These are phyloP conservation scores for Mastigamoeba balamuthi DNA, from an alignment of 78 protist genomes.

Conservation along the genomic window DNA sequence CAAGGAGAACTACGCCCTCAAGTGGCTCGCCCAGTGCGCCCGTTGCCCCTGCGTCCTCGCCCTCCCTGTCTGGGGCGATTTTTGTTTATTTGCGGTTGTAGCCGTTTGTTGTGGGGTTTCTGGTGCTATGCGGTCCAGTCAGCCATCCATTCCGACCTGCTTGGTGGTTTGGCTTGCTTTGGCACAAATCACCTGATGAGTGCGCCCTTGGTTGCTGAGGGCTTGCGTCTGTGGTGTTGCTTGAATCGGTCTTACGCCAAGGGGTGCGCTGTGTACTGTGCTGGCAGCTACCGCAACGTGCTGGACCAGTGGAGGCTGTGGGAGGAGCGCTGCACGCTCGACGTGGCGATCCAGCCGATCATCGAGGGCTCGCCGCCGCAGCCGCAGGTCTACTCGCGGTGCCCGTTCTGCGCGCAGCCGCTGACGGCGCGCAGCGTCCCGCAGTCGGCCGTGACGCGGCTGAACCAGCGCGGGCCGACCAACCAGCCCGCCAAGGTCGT, in stretches of 20 bases:
- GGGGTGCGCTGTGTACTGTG: conserved; percentile 6
- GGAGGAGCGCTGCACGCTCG: conserved; percentile 64
- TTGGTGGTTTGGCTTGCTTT: background rate
- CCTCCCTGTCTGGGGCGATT: no score
- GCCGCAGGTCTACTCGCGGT: conserved; percentile 34
- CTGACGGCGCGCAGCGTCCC: background rate
- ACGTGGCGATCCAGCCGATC: conserved; percentile 17
- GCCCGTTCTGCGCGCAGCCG: conserved; percentile 37
- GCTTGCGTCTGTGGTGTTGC: no score
- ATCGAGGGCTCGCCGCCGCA: background rate
- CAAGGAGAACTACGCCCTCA: conserved; percentile 14
- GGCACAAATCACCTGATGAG: no score
- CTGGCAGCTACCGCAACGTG: conserved; percentile 60
- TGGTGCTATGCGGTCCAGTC: background rate
- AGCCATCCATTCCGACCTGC: background rate
- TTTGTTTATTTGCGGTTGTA: no score
- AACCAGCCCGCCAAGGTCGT: background rate
- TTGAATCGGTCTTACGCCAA: no score
- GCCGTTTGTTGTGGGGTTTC: no score
- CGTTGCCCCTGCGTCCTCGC: no score
- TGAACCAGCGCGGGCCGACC: conserved; percentile 12
- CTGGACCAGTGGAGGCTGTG: conserved; percentile 71
- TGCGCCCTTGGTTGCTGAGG: no score
- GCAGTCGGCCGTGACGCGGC: conserved; percentile 11
- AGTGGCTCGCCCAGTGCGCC: conserved; percentile 7